These are phyloP conservation scores for Pelargonium citronellum DNA, from an alignment of 441 rosid species.

Conservation along the genomic window DNA sequence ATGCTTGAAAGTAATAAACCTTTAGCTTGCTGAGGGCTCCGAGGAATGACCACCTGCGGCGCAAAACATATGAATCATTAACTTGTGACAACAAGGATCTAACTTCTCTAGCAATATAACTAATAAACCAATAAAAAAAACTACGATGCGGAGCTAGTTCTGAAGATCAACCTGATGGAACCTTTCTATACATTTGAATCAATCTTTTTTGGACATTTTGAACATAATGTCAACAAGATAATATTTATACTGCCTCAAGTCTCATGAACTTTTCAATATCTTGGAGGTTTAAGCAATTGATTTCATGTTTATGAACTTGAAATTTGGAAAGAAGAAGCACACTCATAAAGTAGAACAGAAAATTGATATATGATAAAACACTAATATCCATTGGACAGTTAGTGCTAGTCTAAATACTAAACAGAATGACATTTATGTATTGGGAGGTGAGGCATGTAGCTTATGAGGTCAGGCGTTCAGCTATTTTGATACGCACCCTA, in stretches of 20 bases:
- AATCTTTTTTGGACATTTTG: not conserved
- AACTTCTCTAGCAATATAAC: not conserved
- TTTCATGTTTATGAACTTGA: not conserved
- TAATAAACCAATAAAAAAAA: not conserved
- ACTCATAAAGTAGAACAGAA: not conserved
- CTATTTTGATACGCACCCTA: too few species aligned
- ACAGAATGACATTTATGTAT: too few species aligned
- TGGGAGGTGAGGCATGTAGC: too few species aligned
- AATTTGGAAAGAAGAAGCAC: not conserved
- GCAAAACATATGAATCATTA: not conserved
- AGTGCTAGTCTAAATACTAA: not conserved
- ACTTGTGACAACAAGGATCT: not conserved
- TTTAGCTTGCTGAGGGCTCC: slow-evolving; percentile 79
- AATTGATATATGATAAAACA: not conserved
- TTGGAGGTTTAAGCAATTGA: not conserved
- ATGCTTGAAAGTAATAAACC: slow-evolving; percentile 69
- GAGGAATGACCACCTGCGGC: slow-evolving; percentile 71
- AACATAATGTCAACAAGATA: not conserved
- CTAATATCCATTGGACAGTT: not conserved
- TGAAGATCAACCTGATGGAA: too few species aligned
- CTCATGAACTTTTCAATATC: not conserved
- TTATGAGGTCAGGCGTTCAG: too few species aligned
- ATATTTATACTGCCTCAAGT: too few species aligned
- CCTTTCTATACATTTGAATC: not conserved
- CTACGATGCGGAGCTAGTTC: not conserved